Evolutionary conservation across 2,329 filamentous ascomycete species (phyloP).

Genomic region (Thermothelomyces thermophilus): DNA sequence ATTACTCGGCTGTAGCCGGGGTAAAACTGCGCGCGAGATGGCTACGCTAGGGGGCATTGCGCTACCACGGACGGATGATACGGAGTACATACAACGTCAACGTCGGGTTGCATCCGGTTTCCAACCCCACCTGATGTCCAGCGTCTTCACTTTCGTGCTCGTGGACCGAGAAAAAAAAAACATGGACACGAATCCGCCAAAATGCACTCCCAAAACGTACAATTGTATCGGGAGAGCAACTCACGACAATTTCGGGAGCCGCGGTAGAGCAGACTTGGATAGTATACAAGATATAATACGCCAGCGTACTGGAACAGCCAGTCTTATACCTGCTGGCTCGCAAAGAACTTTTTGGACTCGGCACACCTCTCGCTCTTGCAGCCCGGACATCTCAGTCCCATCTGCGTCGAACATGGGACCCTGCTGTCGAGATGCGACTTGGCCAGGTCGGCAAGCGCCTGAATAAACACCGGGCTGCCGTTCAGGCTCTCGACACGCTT

Average conservation of each 20-base stretch:
- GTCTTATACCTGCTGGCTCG: conserved; percentile 27
- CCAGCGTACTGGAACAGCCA: background rate
- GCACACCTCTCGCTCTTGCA: conserved; percentile 85
- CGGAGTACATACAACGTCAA: too few species aligned
- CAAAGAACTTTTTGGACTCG: conserved; percentile 67
- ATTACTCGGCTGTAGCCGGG: background rate
- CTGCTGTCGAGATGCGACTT: conserved; percentile 69
- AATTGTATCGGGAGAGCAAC: too few species aligned
- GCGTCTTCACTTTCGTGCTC: too few species aligned
- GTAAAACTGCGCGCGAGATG: background rate
- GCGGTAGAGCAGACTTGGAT: background rate
- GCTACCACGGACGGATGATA: too few species aligned
- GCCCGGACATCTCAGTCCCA: conserved; percentile 85
- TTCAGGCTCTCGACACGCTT: conserved; percentile 92
- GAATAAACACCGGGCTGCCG: conserved; percentile 82
- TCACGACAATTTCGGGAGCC: too few species aligned
- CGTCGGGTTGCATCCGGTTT: too few species aligned
- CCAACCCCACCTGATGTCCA: too few species aligned
- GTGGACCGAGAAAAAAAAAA: too few species aligned
- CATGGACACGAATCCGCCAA: too few species aligned
- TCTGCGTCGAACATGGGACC: conserved; percentile 66
- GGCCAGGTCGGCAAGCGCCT: conserved; percentile 81
- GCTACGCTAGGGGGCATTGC: too few species aligned
- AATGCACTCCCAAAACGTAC: too few species aligned
- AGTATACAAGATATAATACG: background rate